Percentiles rank a stretch among this genome's conserved stretches.
Evolutionary conservation across 75 land plant genomes (phyloP).

Genomic region (Ceratopteris richardii): DNA sequence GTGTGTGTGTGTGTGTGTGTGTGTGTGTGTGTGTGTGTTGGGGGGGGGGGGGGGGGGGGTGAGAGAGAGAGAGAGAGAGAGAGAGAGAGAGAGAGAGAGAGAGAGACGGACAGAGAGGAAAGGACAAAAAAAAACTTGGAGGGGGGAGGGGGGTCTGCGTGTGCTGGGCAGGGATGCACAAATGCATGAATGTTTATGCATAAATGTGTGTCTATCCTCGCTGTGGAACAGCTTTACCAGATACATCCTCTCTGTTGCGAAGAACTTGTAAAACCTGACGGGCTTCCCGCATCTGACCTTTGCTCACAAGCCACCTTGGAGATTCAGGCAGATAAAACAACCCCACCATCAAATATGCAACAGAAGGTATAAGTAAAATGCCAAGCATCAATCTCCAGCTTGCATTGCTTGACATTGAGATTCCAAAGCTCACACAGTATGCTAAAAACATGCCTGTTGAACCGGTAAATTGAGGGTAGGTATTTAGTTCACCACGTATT

Average conservation of each 20-base stretch:
- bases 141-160: too few relatives aligned
- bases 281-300: constrained; percentile 78
- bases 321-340: constrained; percentile 81
- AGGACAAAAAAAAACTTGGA: too few relatives aligned
- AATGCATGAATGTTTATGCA: too few relatives aligned
- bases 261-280: constrained; percentile 53
- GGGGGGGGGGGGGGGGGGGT: too few relatives aligned
- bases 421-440: constrained; percentile 76
- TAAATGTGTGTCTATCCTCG: neutral
- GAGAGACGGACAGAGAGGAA: too few relatives aligned
- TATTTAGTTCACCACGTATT: constrained; percentile 60
- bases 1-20: too few relatives aligned
- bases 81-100: too few relatives aligned
- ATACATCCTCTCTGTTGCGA: constrained; percentile 71
- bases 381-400: constrained; percentile 91
- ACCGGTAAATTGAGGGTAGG: constrained; percentile 80
- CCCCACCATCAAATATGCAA: constrained; percentile 44
- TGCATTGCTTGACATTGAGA: constrained; percentile 53
- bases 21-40: too few relatives aligned
- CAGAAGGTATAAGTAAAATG: constrained; percentile 52
- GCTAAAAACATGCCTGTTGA: constrained; percentile 76
- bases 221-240: constrained; percentile 42
- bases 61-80: too few relatives aligned
- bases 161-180: too few relatives aligned
- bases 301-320: constrained; percentile 95